Conservation (phyloP, 306 rosid species). For the Inga leiocalycina region DNA sequence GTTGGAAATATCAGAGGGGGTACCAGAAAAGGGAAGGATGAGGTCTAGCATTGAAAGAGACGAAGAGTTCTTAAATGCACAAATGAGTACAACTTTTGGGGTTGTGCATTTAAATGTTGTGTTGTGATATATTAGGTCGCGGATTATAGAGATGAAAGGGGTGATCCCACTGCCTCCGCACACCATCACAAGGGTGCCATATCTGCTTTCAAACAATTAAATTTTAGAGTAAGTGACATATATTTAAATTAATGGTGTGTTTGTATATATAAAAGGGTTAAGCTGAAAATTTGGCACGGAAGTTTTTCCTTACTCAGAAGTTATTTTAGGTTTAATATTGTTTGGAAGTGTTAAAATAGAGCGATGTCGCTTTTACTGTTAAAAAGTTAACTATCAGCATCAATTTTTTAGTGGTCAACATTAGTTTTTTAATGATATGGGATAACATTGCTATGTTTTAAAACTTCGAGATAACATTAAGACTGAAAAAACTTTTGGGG, state of each 20-base stretch:
- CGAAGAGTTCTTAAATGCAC: slow-evolving; percentile 51
- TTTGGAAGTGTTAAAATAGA: too few species aligned
- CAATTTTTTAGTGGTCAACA: too few species aligned
- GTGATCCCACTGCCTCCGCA: slow-evolving; percentile 87
- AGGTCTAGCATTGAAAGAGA: slow-evolving; percentile 63
- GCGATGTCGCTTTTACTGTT: too few species aligned
- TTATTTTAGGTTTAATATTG: too few species aligned
- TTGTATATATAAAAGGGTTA: too few species aligned
- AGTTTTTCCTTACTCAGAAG: too few species aligned
- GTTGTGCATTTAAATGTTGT: slow-evolving; percentile 30
- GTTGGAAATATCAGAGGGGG: slow-evolving; percentile 39
- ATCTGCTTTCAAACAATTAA: slow-evolving; percentile 29
- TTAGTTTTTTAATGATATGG: too few species aligned
- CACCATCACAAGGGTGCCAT: slow-evolving; percentile 62
- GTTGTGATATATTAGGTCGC: slow-evolving; percentile 49
- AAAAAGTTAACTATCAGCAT: too few species aligned
- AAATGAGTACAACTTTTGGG: slow-evolving; percentile 56
- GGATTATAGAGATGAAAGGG: slow-evolving; percentile 68
- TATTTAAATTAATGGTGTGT: background rate
- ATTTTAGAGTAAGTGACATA: background rate
- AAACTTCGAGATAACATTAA: too few species aligned
- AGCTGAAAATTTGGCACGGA: too few species aligned
- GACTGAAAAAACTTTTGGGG: too few species aligned
- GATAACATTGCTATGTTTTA: too few species aligned
- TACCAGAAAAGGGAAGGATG: slow-evolving; percentile 52